phyloP scores from a whole-genome alignment of 371 early-diverging fungal genomes.

The Smittium culicis region DNA sequence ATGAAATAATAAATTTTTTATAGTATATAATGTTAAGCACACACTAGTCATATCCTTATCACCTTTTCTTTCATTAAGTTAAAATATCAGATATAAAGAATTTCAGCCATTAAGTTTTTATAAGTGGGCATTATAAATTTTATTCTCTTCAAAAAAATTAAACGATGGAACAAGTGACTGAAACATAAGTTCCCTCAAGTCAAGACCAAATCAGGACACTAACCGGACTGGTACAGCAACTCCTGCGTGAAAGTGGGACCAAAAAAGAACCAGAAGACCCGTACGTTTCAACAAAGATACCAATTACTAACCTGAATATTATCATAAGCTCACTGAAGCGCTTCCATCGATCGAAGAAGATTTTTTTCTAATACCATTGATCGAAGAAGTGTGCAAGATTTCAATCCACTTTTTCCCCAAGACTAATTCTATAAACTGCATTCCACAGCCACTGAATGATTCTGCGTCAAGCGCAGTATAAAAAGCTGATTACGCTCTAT shows the following conservation, averaged over 20 bases:
- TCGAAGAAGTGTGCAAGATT: neutral
- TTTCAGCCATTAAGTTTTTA: neutral
- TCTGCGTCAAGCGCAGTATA: neutral
- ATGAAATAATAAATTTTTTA: neutral
- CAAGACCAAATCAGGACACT: neutral
- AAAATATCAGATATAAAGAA: neutral
- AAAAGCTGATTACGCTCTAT: neutral
- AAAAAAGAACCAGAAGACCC: neutral
- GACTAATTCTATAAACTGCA: neutral
- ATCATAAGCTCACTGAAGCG: neutral
- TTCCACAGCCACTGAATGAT: neutral
- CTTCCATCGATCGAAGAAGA: neutral
- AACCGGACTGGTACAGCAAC: neutral
- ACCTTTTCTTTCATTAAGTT: neutral
- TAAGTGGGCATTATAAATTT: neutral
- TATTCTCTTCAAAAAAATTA: neutral
- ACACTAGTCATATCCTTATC: neutral
- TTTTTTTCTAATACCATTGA: neutral
- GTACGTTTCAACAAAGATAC: neutral
- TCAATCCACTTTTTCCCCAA: neutral
- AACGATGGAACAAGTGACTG: neutral
- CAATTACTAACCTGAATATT: neutral
- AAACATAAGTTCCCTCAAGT: no score
- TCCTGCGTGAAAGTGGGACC: neutral
- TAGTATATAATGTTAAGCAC: neutral